These are phyloP conservation scores for Phalaenopsis equestris DNA, from an alignment of 106 monocot genomes.

Conservation along the genomic window DNA sequence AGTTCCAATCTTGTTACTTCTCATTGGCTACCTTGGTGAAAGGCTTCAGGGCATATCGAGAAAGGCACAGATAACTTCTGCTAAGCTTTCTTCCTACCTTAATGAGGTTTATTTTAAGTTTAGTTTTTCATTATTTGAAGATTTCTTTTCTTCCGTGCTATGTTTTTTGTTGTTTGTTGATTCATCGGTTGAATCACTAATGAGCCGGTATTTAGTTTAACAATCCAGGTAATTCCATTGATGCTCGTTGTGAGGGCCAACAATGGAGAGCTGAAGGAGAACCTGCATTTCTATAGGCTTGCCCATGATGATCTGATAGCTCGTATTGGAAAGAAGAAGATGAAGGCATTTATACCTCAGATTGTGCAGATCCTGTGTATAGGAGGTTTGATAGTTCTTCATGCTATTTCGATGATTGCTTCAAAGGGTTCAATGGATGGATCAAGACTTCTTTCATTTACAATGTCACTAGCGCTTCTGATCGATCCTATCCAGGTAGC, in stretches of 20 bases:
- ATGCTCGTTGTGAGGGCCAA: slow-evolving; percentile 79
- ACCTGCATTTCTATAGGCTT: slow-evolving; percentile 45
- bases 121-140: background rate
- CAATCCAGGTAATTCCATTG: slow-evolving; percentile 56
- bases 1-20: slow-evolving; percentile 49
- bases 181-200: slow-evolving; percentile 7
- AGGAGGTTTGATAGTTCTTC: slow-evolving; percentile 46
- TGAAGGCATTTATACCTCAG: slow-evolving; percentile 79
- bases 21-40: slow-evolving; percentile 50
- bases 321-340: slow-evolving; percentile 56
- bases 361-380: slow-evolving; percentile 38
- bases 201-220: slow-evolving; percentile 12
- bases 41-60: slow-evolving; percentile 52
- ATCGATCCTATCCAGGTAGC: slow-evolving; percentile 74
- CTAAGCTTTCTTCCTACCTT: slow-evolving; percentile 61
- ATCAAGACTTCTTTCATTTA: slow-evolving; percentile 50
- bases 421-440: slow-evolving; percentile 39
- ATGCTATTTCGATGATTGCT: slow-evolving; percentile 33
- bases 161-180: background rate
- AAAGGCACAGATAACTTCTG: slow-evolving; percentile 39
- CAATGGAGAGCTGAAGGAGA: slow-evolving; percentile 61
- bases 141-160: no score
- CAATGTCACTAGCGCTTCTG: slow-evolving; percentile 51
- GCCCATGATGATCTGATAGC: slow-evolving; percentile 36
- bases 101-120: slow-evolving; percentile 47